Percentiles rank a stretch among this genome's conserved stretches.
phyloP scores from a whole-genome alignment of 2,329 filamentous ascomycete genomes.

The Thermochaetoides dissita region DNA sequence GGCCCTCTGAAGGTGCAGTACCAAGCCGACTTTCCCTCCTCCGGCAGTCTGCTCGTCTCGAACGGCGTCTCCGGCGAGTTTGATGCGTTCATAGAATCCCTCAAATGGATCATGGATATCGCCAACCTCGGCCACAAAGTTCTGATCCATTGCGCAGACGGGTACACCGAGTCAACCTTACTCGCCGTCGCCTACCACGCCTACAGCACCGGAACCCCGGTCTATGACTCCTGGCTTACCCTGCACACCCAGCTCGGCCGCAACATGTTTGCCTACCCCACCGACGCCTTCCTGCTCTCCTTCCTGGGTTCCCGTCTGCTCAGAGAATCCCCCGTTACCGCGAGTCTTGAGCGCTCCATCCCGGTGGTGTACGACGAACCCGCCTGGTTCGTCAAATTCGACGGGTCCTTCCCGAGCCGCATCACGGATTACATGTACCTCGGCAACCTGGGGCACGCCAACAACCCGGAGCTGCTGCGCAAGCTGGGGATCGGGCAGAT shows the following conservation, averaged over 20 bases:
- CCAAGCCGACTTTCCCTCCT: constrained; percentile 73
- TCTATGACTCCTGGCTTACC: constrained; percentile 75
- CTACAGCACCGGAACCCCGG: constrained; percentile 69
- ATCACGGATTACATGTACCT: constrained; percentile 92
- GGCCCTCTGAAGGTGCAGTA: too few species aligned
- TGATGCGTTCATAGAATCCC: constrained; percentile 72
- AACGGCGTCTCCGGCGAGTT: constrained; percentile 72
- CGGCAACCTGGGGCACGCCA: constrained; percentile 83
- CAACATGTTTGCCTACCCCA: constrained; percentile 93
- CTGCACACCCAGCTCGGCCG: constrained; percentile 68
- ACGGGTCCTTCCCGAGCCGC: constrained; percentile 81
- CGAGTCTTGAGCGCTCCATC: constrained; percentile 35
- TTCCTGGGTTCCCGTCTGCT: constrained; percentile 64
- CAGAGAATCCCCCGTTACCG: constrained; percentile 50
- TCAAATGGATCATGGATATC: constrained; percentile 90
- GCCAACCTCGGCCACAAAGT: constrained; percentile 68
- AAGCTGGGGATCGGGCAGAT: constrained; percentile 76
- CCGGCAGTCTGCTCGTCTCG: constrained; percentile 78
- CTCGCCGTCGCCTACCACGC: constrained; percentile 84
- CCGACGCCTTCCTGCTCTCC: constrained; percentile 71
- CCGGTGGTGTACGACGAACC: constrained; percentile 51
- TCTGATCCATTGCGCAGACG: constrained; percentile 85
- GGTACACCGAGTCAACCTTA: constrained; percentile 88
- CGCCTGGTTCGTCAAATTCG: constrained; percentile 66
- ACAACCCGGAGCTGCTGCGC: constrained; percentile 72